phyloP scores from a whole-genome alignment of 1,284 basidiomycete species.

The Marasmius oreades region DNA sequence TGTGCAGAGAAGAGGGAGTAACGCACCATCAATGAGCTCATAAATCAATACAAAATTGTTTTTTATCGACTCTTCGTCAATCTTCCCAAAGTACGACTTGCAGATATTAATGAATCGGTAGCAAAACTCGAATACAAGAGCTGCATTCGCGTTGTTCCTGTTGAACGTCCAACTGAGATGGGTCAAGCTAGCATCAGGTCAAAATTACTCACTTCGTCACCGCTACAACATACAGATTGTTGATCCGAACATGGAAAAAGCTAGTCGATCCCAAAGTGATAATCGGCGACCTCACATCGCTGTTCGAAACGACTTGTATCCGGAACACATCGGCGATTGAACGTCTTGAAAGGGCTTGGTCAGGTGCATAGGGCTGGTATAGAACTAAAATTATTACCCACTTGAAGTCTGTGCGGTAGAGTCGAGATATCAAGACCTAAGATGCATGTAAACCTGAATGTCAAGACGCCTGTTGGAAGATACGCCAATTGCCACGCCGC shows the following conservation, averaged over 20 bases:
- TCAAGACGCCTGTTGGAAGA: too few species aligned
- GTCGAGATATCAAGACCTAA: conserved; percentile 89
- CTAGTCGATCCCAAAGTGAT: conserved; percentile 96
- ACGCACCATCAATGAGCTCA: conserved; percentile 88
- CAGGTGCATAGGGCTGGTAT: conserved; percentile 15
- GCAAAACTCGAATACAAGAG: conserved; percentile 96
- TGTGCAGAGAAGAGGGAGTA: conserved; percentile 5
- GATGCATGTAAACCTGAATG: conserved; percentile 1
- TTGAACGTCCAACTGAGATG: neutral
- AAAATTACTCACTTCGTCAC: conserved; percentile 79
- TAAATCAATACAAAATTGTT: conserved; percentile 98
- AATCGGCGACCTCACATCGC: conserved; percentile 94
- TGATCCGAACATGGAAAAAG: conserved; percentile 95
- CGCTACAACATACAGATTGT: conserved; percentile 93
- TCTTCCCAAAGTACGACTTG: conserved; percentile 94
- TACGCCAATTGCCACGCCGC: too few species aligned
- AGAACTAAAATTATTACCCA: conserved; percentile 34
- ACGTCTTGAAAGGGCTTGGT: conserved; percentile 51
- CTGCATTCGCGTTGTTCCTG: conserved; percentile 95
- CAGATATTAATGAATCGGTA: conserved; percentile 95
- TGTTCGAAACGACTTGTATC: conserved; percentile 97
- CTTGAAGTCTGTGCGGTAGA: conserved; percentile 95
- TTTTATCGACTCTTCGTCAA: conserved; percentile 97
- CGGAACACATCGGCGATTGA: conserved; percentile 98
- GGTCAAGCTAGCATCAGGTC: neutral